These are phyloP conservation scores for Microbotryum lychnidis-dioicae DNA, from an alignment of 1,284 basidiomycete genomes.

Conservation along the genomic window DNA sequence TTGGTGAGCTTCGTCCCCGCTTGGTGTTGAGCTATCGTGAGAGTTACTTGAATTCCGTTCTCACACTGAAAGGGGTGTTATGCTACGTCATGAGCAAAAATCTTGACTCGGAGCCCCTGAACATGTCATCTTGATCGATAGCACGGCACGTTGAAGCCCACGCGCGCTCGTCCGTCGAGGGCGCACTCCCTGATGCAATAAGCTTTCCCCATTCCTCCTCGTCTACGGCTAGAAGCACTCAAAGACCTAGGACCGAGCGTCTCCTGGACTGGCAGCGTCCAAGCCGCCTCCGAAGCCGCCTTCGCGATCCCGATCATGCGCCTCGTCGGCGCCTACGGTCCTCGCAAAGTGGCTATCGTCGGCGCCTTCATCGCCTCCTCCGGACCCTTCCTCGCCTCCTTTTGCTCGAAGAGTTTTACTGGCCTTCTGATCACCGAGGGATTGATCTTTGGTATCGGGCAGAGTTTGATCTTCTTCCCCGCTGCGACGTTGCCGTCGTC, in stretches of 20 bases:
- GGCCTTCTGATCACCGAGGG: neutral
- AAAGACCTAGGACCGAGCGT: slow-evolving; percentile 2
- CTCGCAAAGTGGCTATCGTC: slow-evolving; percentile 4
- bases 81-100: too few relatives aligned
- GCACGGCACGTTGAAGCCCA: too few relatives aligned
- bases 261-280: slow-evolving; percentile 13
- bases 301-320: slow-evolving; percentile 16
- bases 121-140: too few relatives aligned
- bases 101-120: too few relatives aligned
- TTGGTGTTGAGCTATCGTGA: too few relatives aligned
- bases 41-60: too few relatives aligned
- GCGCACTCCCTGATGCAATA: too few relatives aligned
- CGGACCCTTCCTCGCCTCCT: slow-evolving; percentile 18
- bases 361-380: slow-evolving; percentile 1
- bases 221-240: neutral
- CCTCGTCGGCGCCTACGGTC: slow-evolving; percentile 12
- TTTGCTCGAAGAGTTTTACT: neutral
- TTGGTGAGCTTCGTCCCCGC: too few relatives aligned
- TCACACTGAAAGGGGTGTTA: too few relatives aligned
- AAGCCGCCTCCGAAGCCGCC: slow-evolving; percentile 7
- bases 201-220: too few relatives aligned
- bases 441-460: slow-evolving; percentile 12
- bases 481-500: slow-evolving; percentile 7
- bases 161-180: too few relatives aligned
- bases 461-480: slow-evolving; percentile 14